A percentile compares a stretch with the other conserved stretches of the same genome.
Evolutionary conservation across 306 rosid genomes (phyloP).

Genomic region (Vigna nakashimae): DNA sequence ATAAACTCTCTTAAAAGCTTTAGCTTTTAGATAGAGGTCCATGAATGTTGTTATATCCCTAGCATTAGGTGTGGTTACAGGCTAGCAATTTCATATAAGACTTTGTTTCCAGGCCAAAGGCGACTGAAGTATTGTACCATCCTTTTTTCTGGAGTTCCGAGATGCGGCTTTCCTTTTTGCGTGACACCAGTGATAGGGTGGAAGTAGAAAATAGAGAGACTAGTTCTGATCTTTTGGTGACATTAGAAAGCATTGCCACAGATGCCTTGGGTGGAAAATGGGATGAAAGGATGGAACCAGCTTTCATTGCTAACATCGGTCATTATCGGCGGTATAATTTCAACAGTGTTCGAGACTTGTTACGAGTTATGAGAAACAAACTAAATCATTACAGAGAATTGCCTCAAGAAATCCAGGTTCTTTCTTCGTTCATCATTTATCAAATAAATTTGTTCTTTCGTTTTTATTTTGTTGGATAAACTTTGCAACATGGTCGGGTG

Average conservation of each 20-base stretch:
- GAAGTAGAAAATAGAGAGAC: constrained; percentile 73
- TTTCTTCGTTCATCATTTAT: constrained; percentile 23
- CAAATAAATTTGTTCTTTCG: constrained; percentile 14
- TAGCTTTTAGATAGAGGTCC: constrained; percentile 20
- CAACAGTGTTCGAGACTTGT: constrained; percentile 78
- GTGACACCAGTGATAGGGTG: constrained; percentile 81
- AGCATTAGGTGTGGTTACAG: not conserved
- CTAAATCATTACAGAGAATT: constrained; percentile 82
- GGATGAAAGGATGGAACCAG: constrained; percentile 75
- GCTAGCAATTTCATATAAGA: constrained; percentile 30
- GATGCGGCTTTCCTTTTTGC: constrained; percentile 78
- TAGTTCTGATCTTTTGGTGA: constrained; percentile 58
- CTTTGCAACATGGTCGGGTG: not conserved
- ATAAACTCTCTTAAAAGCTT: not conserved
- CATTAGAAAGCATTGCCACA: constrained; percentile 63
- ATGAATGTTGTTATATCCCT: constrained; percentile 18
- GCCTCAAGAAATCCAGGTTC: constrained; percentile 84
- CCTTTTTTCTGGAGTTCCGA: constrained; percentile 89
- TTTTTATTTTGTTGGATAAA: constrained; percentile 1
- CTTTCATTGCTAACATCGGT: constrained; percentile 71
- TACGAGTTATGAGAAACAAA: constrained; percentile 90
- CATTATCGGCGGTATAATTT: constrained; percentile 74
- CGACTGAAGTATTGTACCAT: constrained; percentile 73
- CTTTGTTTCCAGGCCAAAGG: constrained; percentile 76
- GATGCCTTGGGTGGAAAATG: constrained; percentile 73